A percentile compares a stretch with the other conserved stretches of the same genome.
Evolutionary conservation across 2,329 filamentous ascomycete genomes (phyloP).

Genomic region (Graphilbum ipis-grandicollis): DNA sequence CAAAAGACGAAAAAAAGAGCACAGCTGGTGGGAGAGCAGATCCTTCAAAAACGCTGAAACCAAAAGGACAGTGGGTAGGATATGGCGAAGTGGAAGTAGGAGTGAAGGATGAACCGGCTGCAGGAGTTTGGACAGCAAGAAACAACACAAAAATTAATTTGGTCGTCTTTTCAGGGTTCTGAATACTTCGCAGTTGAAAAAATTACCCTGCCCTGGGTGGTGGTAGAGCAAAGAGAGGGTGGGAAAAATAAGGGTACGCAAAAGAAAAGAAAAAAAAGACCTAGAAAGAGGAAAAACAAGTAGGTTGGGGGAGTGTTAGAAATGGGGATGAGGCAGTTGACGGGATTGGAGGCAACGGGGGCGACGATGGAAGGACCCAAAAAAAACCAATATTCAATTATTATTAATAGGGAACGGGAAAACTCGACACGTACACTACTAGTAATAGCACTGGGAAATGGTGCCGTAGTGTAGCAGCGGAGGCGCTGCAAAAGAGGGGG

Average conservation of each 20-base stretch:
- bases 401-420: neutral
- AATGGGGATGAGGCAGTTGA: constrained; percentile 3
- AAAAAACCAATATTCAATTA: neutral
- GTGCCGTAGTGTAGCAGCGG: neutral
- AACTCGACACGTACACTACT: no score
- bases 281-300: neutral
- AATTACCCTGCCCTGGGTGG: no score
- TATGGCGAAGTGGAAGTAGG: neutral
- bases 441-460: no score
- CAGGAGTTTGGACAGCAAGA: no score
- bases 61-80: neutral
- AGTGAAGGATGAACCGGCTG: neutral
- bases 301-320: neutral
- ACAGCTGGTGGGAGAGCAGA: no score
- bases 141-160: constrained; percentile 23
- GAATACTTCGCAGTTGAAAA: no score
- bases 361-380: neutral
- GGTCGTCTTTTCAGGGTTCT: constrained; percentile 16
- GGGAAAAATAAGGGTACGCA: neutral
- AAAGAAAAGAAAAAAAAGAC: neutral
- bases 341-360: neutral
- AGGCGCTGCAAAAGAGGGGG: neutral
- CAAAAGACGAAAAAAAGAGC: no score
- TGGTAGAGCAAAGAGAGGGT: constrained; percentile 4
- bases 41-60: no score